These are phyloP conservation scores for Tolypocladium tropicale DNA, from an alignment of 2,329 filamentous ascomycete species.

Conservation along the genomic window DNA sequence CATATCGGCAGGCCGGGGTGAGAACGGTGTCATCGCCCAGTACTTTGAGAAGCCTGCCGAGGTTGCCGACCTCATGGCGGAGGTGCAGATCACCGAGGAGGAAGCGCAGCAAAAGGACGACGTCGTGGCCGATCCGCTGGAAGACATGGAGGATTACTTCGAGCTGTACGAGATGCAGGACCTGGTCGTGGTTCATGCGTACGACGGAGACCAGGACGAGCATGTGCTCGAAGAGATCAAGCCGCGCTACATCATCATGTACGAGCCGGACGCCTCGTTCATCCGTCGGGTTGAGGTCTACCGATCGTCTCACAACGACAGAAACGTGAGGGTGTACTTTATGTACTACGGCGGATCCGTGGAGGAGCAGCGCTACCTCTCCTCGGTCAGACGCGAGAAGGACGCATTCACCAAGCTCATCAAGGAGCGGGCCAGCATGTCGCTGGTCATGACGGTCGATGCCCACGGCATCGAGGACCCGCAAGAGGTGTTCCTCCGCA, in stretches of 20 bases:
- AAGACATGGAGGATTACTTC: slow-evolving; percentile 88
- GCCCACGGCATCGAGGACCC: slow-evolving; percentile 62
- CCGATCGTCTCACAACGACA: slow-evolving; percentile 81
- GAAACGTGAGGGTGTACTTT: slow-evolving; percentile 88
- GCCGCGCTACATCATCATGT: slow-evolving; percentile 96
- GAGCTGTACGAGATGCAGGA: slow-evolving; percentile 87
- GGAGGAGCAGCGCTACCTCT: slow-evolving; percentile 89
- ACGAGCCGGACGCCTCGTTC: slow-evolving; percentile 90
- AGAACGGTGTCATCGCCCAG: slow-evolving; percentile 64
- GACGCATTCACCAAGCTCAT: slow-evolving; percentile 93
- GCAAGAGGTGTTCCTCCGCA: slow-evolving; percentile 85
- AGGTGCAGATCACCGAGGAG: slow-evolving; percentile 69
- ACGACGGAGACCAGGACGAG: slow-evolving; percentile 92
- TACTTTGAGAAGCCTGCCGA: slow-evolving; percentile 77
- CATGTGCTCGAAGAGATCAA: slow-evolving; percentile 91
- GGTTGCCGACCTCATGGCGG: slow-evolving; percentile 71
- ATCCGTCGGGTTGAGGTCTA: slow-evolving; percentile 93
- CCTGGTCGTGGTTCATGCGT: slow-evolving; percentile 80
- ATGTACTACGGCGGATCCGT: slow-evolving; percentile 93
- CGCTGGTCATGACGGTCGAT: slow-evolving; percentile 71
- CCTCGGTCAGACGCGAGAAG: slow-evolving; percentile 85
- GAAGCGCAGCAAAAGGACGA: slow-evolving; percentile 70
- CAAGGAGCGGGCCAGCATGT: slow-evolving; percentile 89
- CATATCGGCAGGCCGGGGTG: slow-evolving; percentile 48
- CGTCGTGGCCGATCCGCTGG: slow-evolving; percentile 64